These are phyloP conservation scores for Ramalina intermedia DNA, from an alignment of 495 filamentous ascomycete genomes.

Conservation along the genomic window DNA sequence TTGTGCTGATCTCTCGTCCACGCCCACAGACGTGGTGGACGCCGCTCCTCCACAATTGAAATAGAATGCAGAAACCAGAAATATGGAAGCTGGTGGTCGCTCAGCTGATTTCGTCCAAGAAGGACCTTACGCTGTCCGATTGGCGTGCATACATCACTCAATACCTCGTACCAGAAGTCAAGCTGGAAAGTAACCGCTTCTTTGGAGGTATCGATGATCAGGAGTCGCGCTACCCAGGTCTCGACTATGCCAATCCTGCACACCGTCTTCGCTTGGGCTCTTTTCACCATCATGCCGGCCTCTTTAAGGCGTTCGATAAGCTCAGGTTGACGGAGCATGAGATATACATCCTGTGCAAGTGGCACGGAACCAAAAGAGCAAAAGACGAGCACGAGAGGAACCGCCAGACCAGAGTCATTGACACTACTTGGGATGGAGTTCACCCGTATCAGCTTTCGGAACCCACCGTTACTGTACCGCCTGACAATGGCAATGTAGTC, in stretches of 20 bases:
- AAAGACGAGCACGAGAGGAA: conserved; percentile 73
- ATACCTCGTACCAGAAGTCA: conserved; percentile 77
- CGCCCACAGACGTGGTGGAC: not conserved
- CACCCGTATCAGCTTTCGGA: conserved; percentile 5
- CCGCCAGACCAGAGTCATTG: conserved; percentile 52
- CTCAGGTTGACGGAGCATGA: conserved; percentile 63
- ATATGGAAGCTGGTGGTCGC: conserved; percentile 42
- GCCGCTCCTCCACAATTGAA: too few relatives aligned
- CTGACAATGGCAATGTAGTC: conserved; percentile 1
- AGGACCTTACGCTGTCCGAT: conserved; percentile 36
- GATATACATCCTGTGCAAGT: conserved; percentile 66
- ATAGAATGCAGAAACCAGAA: conserved; percentile 45
- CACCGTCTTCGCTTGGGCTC: conserved; percentile 75
- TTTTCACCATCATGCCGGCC: conserved; percentile 63
- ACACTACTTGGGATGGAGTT: conserved; percentile 66
- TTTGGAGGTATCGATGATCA: conserved; percentile 73
- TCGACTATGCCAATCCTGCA: conserved; percentile 68
- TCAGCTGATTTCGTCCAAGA: conserved; percentile 41
- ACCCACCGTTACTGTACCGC: conserved; percentile 11
- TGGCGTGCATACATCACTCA: conserved; percentile 45
- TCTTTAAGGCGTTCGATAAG: conserved; percentile 72
- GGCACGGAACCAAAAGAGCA: conserved; percentile 89
- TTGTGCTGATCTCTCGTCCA: too few relatives aligned
- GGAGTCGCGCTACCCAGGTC: conserved; percentile 67
- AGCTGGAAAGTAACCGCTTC: conserved; percentile 68